Conservation (phyloP, 176 grass and related monocot species). For the Oryza punctata region DNA sequence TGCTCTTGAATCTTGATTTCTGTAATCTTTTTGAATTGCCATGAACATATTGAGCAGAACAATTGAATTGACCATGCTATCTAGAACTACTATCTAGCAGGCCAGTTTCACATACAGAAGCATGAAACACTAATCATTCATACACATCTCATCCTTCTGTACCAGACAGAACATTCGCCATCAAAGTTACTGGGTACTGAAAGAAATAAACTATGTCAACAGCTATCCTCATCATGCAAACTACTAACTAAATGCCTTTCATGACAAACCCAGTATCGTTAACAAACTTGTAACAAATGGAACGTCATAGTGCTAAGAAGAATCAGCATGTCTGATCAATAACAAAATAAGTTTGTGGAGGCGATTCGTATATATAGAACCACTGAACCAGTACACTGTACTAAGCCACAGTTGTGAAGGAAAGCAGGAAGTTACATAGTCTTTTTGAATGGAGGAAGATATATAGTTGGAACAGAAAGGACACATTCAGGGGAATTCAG, state of each 20-base stretch:
- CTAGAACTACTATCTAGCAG: neutral
- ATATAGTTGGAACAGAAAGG: neutral
- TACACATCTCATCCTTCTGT: neutral
- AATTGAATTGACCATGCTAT: neutral
- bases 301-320: neutral
- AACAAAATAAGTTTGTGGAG: neutral
- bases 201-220: neutral
- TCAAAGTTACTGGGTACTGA: neutral
- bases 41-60: neutral
- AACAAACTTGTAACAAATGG: neutral
- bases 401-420: neutral
- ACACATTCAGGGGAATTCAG: neutral
- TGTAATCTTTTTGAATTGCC: neutral
- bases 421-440: neutral
- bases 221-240: neutral
- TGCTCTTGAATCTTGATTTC: neutral
- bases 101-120: neutral
- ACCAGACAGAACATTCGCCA: neutral
- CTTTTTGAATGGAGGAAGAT: neutral
- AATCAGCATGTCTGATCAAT: neutral
- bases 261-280: neutral
- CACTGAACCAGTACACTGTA: neutral
- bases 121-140: neutral
- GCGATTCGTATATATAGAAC: neutral
- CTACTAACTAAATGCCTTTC: neutral